Evolutionary conservation across 1,139 yeast genomes (phyloP).

Genomic region (Chernovozyma sophiae-reginae): DNA sequence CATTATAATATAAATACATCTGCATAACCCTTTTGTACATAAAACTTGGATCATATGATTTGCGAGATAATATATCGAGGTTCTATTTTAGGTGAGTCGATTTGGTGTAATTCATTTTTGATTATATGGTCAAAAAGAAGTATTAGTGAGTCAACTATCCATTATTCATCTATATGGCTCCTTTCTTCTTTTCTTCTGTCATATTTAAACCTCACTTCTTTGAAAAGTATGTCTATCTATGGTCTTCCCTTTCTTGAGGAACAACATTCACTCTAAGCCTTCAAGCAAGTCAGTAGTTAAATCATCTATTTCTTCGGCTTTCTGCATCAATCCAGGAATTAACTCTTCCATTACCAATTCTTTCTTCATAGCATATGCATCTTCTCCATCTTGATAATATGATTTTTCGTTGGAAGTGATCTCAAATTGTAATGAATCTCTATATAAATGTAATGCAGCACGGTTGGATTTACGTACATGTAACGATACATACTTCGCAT

Average conservation of each 20-base stretch:
- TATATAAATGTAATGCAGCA: conserved; percentile 90
- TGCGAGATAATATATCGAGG: too few species aligned
- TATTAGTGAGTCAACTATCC: too few species aligned
- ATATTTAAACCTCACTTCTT: too few species aligned
- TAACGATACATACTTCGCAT: conserved; percentile 79
- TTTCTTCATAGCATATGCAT: conserved; percentile 95
- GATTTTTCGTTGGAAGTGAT: conserved; percentile 77
- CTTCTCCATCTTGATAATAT: conserved; percentile 96
- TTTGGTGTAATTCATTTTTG: too few species aligned
- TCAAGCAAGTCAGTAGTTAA: conserved; percentile 36
- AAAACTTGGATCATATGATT: too few species aligned
- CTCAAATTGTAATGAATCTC: conserved; percentile 79
- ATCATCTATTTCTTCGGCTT: conserved; percentile 47
- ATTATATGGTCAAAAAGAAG: too few species aligned
- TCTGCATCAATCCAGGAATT: conserved; percentile 53
- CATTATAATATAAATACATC: not conserved
- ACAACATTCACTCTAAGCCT: not conserved
- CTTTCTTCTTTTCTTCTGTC: too few species aligned
- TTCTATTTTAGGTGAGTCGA: too few species aligned
- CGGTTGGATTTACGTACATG: conserved; percentile 93
- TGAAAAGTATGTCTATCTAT: too few species aligned
- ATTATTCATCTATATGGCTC: too few species aligned
- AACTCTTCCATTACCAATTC: conserved; percentile 55
- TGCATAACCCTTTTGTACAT: not conserved
- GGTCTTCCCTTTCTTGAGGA: too few species aligned